Evolutionary conservation across 225 moss, liverwort and hornwort genomes (phyloP).

Genomic region (Antitrichia curtipendula): DNA sequence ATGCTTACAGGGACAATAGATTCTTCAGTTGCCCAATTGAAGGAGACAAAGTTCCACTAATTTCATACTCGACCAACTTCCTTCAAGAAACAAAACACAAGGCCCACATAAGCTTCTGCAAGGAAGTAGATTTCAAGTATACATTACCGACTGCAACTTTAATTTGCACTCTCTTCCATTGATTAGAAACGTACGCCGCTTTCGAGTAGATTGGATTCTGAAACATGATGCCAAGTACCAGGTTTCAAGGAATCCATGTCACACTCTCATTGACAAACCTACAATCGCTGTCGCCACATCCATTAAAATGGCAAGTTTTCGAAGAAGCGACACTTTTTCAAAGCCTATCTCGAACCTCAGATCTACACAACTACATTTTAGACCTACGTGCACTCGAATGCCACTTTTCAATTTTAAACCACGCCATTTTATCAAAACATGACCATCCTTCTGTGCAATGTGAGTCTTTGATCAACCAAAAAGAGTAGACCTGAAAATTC

Average conservation of each 20-base stretch:
- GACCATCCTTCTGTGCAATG: background rate
- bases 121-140: background rate
- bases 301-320: background rate
- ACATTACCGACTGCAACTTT: background rate
- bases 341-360: background rate
- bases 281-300: background rate
- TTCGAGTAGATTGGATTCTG: background rate
- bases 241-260: background rate
- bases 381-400: background rate
- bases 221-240: background rate
- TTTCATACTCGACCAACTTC: slow-evolving; percentile 13
- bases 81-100: slow-evolving; percentile 3
- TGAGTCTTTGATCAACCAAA: background rate
- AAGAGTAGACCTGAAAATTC: background rate
- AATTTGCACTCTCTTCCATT: background rate
- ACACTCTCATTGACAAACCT: background rate
- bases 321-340: background rate
- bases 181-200: background rate
- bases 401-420: background rate
- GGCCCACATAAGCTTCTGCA: background rate
- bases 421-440: too few relatives aligned
- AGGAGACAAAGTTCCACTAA: slow-evolving; percentile 23
- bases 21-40: slow-evolving; percentile 23
- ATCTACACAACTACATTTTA: background rate
- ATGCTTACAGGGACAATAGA: slow-evolving; percentile 23